These are phyloP conservation scores for Sclerotinia glacialis DNA, from an alignment of 2,329 filamentous ascomycete genomes.

Conservation along the genomic window DNA sequence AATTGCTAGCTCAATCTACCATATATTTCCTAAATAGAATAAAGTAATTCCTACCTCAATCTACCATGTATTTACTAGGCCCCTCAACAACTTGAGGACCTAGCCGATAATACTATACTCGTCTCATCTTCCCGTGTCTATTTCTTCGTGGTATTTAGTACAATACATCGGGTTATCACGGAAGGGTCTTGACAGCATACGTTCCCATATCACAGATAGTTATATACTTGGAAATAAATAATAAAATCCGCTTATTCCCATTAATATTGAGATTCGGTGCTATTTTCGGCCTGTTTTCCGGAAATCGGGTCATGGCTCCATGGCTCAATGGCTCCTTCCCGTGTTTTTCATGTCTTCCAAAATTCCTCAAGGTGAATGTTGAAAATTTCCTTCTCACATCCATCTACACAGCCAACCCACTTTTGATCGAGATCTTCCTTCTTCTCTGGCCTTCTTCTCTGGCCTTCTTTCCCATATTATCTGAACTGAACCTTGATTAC, in stretches of 20 bases:
- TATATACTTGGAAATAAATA: background rate
- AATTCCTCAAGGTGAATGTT: background rate
- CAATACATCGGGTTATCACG: background rate
- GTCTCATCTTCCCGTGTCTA: background rate
- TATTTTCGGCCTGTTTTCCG: background rate
- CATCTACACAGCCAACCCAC: background rate
- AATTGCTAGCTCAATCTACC: too few relatives aligned
- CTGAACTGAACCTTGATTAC: too few relatives aligned
- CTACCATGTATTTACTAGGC: too few relatives aligned
- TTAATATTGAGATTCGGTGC: background rate
- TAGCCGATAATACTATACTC: background rate
- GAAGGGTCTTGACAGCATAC: background rate
- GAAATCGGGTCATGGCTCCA: background rate
- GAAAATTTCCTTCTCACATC: background rate
- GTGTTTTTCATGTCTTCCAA: background rate
- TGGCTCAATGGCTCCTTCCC: slow-evolving; percentile 8
- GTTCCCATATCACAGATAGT: too few relatives aligned
- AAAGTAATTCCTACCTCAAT: too few relatives aligned
- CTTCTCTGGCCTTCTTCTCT: slow-evolving; percentile 1
- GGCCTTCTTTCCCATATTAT: background rate
- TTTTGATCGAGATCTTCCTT: slow-evolving; percentile 2
- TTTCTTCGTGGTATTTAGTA: background rate
- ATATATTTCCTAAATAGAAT: background rate
- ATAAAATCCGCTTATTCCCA: background rate
- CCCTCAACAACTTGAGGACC: background rate